phyloP scores from a whole-genome alignment of 2,329 filamentous ascomycete genomes.

The Colletotrichum magnum region DNA sequence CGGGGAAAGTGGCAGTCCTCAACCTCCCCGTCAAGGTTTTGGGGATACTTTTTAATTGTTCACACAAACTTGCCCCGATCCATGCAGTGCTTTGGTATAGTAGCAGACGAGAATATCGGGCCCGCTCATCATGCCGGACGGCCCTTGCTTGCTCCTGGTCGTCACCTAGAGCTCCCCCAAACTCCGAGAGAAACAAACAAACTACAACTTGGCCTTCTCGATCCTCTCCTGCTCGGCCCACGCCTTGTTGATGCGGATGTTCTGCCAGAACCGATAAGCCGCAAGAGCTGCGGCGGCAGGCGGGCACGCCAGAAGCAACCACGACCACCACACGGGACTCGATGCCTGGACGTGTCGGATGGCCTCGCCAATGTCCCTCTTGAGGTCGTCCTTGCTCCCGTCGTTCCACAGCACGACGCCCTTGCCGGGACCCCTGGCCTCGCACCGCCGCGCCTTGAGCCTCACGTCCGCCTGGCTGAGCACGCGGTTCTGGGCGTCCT shows the following conservation, averaged over 20 bases:
- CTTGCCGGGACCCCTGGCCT: slow-evolving; percentile 72
- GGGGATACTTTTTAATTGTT: no score
- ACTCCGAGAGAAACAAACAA: no score
- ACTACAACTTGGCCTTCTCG: slow-evolving; percentile 59
- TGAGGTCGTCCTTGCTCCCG: slow-evolving; percentile 77
- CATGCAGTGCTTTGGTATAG: no score
- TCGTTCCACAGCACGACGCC: slow-evolving; percentile 96
- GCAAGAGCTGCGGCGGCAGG: slow-evolving; percentile 80
- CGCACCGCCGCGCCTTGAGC: slow-evolving; percentile 83
- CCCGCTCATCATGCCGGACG: no score
- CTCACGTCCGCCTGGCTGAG: slow-evolving; percentile 88
- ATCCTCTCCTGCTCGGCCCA: slow-evolving; percentile 76
- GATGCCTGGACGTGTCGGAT: slow-evolving; percentile 72
- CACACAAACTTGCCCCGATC: no score
- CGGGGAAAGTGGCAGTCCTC: no score
- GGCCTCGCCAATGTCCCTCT: slow-evolving; percentile 74
- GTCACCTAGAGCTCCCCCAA: no score
- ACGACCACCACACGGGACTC: slow-evolving; percentile 90
- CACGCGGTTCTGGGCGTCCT: slow-evolving; percentile 91
- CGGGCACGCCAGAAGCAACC: slow-evolving; percentile 77
- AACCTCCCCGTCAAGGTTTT: no score
- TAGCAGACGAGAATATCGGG: no score
- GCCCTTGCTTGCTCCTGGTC: no score
- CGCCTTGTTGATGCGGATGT: slow-evolving; percentile 76
- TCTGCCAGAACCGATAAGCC: slow-evolving; percentile 80